Evolutionary conservation across 139 green algal species (phyloP), one percentile per base, ranked within the genome.

Genomic region (Yamagishiella unicocca): DNA sequence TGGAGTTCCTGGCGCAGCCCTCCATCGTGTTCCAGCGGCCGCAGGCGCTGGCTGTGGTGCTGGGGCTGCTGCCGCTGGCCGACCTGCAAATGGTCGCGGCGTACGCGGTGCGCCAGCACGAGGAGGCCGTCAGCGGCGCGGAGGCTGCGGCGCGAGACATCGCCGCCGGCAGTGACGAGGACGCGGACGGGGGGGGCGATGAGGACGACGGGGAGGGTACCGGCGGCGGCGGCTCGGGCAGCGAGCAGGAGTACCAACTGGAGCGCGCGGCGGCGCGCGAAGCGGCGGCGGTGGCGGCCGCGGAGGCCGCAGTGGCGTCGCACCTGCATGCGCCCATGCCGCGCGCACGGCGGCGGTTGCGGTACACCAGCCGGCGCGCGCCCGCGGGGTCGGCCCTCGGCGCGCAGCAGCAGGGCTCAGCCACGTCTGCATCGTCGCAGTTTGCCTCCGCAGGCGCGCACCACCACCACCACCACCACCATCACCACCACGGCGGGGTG

Each of bases 41-140:
- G 22, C 89, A 92, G 55, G 84, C 89, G 37, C 88, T 95, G 84
- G 88, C 85, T 12, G 88, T 87, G 3, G 89, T 91, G 31, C 88
- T 95, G 79, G 80, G 88, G 29, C 92, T 91, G 71, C 88, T 95
- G 24, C 85, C 91, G 24, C 77, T 90, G 4, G 38, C 68, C 12
- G 89, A 93, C 83, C 83, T 95, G 46, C 91, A 93, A 62, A 93
- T 93, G 88, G 92, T 92, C 40, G 85, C 92, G 37, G 90, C 89
- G 4, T 95, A 93, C 73, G 89, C 91, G 4, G 85, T 92, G 43
- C 81, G 75, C 9, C 89, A 92, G 89, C 85, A 86, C 66, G 82
- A 88, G 38, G 74, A 88, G 37, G 82, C 68, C 2, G 88, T 66
- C n/a, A 88, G 72, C 81, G 76, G 74, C 62, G 45, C 35, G 46